These are phyloP conservation scores for Aspergillus tubingensis DNA, from an alignment of 2,329 filamentous ascomycete genomes.

Conservation along the genomic window DNA sequence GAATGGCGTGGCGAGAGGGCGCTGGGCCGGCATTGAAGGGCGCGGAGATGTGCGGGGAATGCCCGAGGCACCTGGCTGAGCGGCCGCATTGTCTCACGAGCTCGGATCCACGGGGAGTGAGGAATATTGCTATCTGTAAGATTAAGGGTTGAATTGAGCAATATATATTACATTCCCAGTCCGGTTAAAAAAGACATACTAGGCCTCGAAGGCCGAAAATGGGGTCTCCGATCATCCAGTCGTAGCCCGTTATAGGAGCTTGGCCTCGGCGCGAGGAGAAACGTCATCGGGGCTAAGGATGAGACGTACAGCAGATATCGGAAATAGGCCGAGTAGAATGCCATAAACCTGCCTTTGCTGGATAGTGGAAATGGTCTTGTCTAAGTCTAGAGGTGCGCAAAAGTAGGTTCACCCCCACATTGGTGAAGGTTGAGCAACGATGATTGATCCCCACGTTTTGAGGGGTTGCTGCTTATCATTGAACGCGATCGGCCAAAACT, in stretches of 20 bases:
- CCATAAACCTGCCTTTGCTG: neutral
- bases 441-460: neutral
- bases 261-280: neutral
- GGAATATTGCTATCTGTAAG: neutral
- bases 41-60: conserved; percentile 31
- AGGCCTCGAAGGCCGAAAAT: neutral
- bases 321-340: conserved; percentile 19
- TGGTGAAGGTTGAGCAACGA: neutral
- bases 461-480: neutral
- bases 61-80: conserved; percentile 24
- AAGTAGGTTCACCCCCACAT: neutral
- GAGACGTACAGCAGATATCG: conserved; percentile 12
- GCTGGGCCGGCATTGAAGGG: conserved; percentile 24
- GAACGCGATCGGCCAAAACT: neutral
- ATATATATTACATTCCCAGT: neutral
- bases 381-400: neutral
- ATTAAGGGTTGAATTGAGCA: neutral
- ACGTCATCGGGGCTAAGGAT: conserved; percentile 20
- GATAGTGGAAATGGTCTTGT: neutral
- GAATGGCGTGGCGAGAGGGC: conserved; percentile 15
- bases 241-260: neutral
- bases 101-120: neutral
- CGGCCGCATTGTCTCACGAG: conserved; percentile 25
- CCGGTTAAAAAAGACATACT: neutral
- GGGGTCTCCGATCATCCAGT: neutral